A percentile compares a stretch with the other conserved stretches of the same genome.
Evolutionary conservation across 192 early-diverging fungal species (phyloP).

Genomic region (Chytriomyces confervae): DNA sequence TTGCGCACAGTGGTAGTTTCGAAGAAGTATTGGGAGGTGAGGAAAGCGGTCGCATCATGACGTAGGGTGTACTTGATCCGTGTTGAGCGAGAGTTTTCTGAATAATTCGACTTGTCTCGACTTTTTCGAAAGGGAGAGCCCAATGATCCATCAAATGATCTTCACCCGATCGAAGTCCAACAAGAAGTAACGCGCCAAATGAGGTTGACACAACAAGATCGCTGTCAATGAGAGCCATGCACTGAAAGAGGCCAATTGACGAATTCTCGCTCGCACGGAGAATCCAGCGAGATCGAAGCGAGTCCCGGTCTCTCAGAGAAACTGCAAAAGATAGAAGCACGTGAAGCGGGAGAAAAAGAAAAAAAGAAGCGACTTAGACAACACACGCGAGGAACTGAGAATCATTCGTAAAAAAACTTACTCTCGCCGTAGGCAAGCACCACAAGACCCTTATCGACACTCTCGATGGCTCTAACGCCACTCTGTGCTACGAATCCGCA

Average conservation of each 20-base stretch:
- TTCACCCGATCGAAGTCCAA: constrained; percentile 1
- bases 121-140: not conserved
- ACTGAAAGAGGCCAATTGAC: too few relatives aligned
- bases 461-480: not conserved
- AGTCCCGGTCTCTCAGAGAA: not conserved
- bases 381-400: not conserved
- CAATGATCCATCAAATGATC: not conserved
- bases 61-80: not conserved
- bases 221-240: constrained; percentile 43
- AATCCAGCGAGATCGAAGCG: not conserved
- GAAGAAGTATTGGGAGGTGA: not conserved
- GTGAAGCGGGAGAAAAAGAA: not conserved
- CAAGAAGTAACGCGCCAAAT: constrained; percentile 15
- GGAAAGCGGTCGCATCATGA: not conserved
- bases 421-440: not conserved
- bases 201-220: constrained; percentile 66
- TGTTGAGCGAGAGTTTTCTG: not conserved
- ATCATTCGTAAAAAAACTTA: not conserved
- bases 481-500: constrained; percentile 2
- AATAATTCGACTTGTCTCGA: not conserved
- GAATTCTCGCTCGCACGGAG: not conserved
- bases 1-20: constrained; percentile 61
- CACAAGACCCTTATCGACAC: not conserved
- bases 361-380: too few relatives aligned
- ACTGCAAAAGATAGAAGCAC: not conserved